These are phyloP conservation scores for Ephemerocybe angulata DNA, from an alignment of 768 basidiomycete genomes.

Conservation along the genomic window DNA sequence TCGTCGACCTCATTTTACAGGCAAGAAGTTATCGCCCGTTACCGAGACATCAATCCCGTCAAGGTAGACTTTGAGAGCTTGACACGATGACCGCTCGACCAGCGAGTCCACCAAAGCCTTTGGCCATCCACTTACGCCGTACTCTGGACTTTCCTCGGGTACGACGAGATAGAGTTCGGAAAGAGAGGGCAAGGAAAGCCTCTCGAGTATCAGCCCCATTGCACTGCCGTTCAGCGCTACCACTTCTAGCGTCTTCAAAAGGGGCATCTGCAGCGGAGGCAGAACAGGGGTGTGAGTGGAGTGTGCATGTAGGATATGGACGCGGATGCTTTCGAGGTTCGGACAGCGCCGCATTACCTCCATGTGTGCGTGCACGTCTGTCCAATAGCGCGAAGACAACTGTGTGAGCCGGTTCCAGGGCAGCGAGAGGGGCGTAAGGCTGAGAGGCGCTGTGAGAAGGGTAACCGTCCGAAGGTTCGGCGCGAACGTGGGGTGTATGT, in stretches of 20 bases:
- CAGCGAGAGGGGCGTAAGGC: constrained; percentile 14
- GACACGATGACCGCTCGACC: constrained; percentile 16
- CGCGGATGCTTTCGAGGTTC: constrained; percentile 18
- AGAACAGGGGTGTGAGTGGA: neutral
- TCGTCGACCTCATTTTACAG: no score
- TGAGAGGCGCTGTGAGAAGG: constrained; percentile 18
- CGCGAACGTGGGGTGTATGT: constrained; percentile 10
- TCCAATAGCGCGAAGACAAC: constrained; percentile 20
- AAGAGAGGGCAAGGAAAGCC: constrained; percentile 20
- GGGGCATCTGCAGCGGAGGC: constrained; percentile 11
- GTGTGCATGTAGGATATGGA: constrained; percentile 18
- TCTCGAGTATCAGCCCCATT: constrained; percentile 17
- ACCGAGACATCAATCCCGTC: neutral
- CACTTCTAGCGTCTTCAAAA: constrained; percentile 17
- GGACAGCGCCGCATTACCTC: constrained; percentile 22
- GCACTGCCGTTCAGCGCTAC: constrained; percentile 18
- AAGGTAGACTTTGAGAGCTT: neutral
- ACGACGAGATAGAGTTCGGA: constrained; percentile 17
- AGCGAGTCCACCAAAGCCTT: constrained; percentile 14
- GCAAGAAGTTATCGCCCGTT: neutral
- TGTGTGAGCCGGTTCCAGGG: constrained; percentile 19
- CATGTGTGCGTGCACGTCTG: constrained; percentile 22
- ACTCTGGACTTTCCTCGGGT: constrained; percentile 20
- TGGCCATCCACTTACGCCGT: constrained; percentile 19
- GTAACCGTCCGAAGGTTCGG: constrained; percentile 17